A percentile compares a stretch with the other conserved stretches of the same genome.
These are phyloP conservation scores for Pyrus bretschneideri DNA, from an alignment of 306 rosid species.

Conservation along the genomic window DNA sequence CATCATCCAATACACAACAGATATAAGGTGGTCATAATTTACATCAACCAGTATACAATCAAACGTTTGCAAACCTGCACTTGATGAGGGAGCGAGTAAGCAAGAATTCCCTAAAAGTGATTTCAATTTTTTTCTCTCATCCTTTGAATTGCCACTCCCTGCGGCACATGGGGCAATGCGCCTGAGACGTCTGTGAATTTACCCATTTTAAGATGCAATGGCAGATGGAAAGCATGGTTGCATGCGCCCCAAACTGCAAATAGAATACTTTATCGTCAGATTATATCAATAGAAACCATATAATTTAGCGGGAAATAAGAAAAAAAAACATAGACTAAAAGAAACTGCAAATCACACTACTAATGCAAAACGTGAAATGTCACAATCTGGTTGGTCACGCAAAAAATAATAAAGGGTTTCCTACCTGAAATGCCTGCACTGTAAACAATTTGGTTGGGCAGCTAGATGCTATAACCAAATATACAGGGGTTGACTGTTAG, in stretches of 20 bases:
- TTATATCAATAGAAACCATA: not conserved
- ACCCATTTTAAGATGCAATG: conserved; percentile 93
- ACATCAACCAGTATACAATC: not conserved
- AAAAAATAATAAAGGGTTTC: not conserved
- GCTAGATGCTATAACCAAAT: not conserved
- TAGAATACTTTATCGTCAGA: not conserved
- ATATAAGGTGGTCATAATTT: not conserved
- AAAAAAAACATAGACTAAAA: not conserved
- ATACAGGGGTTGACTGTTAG: not conserved
- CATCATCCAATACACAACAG: not conserved
- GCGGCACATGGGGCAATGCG: conserved; percentile 94
- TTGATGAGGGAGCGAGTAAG: not conserved
- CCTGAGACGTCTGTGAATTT: conserved; percentile 78
- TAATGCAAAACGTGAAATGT: not conserved
- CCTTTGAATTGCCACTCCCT: conserved; percentile 89
- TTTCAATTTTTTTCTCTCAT: conserved; percentile 9
- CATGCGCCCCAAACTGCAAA: conserved; percentile 93
- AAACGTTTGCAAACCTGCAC: not conserved
- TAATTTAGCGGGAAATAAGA: not conserved
- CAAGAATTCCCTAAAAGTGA: not conserved
- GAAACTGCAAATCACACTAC: not conserved
- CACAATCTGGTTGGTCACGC: not conserved
- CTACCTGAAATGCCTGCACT: no score
- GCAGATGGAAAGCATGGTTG: conserved; percentile 91
- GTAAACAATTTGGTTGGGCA: not conserved